These are phyloP conservation scores for Chalaropsis ovoidea DNA, from an alignment of 2,329 filamentous ascomycete species.

Conservation along the genomic window DNA sequence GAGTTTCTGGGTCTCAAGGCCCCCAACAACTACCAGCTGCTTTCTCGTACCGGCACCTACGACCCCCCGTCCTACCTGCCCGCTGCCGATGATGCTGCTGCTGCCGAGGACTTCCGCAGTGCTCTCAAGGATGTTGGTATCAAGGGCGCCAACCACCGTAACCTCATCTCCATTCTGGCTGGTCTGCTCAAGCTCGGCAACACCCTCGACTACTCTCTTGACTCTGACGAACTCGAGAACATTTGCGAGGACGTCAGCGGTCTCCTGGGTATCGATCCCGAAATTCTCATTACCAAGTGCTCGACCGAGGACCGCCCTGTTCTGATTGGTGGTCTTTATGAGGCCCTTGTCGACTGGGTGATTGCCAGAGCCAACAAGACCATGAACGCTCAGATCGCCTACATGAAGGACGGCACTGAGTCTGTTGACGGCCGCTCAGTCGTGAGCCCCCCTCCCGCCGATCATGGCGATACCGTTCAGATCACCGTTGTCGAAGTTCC, in stretches of 20 bases:
- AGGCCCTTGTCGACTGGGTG: slow-evolving; percentile 90
- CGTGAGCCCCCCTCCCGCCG: slow-evolving; percentile 41
- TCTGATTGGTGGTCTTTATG: slow-evolving; percentile 78
- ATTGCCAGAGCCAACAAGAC: slow-evolving; percentile 78
- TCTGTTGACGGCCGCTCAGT: slow-evolving; percentile 53
- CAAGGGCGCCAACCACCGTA: slow-evolving; percentile 71
- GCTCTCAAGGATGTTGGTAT: slow-evolving; percentile 88
- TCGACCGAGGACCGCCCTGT: slow-evolving; percentile 75
- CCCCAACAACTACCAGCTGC: slow-evolving; percentile 63
- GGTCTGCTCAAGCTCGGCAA: slow-evolving; percentile 87
- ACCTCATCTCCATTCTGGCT: slow-evolving; percentile 75
- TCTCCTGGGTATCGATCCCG: slow-evolving; percentile 76
- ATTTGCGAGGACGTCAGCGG: slow-evolving; percentile 84
- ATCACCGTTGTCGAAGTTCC: slow-evolving; percentile 84
- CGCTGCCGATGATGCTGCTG: slow-evolving; percentile 81
- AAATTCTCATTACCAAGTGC: slow-evolving; percentile 66
- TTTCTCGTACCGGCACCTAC: slow-evolving; percentile 78
- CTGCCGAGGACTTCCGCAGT: slow-evolving; percentile 83
- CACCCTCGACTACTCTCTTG: slow-evolving; percentile 71
- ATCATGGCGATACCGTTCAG: slow-evolving; percentile 72
- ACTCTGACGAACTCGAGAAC: slow-evolving; percentile 73
- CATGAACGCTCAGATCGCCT: slow-evolving; percentile 64
- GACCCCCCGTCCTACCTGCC: slow-evolving; percentile 78
- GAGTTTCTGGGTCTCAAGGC: slow-evolving; percentile 77
- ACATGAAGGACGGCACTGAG: slow-evolving; percentile 54